Percentiles rank a stretch among this genome's conserved stretches.
phyloP scores from a whole-genome alignment of 305 asterid genomes.

The Fraxinus ornus region DNA sequence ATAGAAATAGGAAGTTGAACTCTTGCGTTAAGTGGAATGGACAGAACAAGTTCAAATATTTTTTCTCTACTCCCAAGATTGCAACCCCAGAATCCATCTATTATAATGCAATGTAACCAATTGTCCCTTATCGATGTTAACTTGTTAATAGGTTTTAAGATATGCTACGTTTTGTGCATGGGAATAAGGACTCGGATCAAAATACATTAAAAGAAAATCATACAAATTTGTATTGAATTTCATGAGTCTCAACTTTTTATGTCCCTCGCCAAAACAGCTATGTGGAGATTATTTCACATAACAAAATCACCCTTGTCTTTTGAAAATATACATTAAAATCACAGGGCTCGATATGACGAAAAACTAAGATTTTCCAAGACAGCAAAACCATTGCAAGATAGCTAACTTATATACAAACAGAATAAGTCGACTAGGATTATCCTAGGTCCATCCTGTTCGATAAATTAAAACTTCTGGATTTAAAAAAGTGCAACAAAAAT shows the following conservation, averaged over 20 bases:
- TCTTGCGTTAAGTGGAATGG: not conserved
- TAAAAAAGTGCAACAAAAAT: not conserved
- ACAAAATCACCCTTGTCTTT: conserved; percentile 1
- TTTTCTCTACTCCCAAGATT: not conserved
- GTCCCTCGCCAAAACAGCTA: conserved; percentile 1
- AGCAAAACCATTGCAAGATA: conserved; percentile 13
- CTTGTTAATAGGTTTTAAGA: not conserved
- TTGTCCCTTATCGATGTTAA: not conserved
- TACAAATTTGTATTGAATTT: not conserved
- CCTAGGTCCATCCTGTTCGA: not conserved
- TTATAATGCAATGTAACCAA: not conserved
- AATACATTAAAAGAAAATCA: not conserved
- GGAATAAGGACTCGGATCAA: not conserved
- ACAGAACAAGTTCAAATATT: not conserved
- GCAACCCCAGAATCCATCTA: not conserved
- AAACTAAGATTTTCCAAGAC: conserved; percentile 3
- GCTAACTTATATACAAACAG: not conserved
- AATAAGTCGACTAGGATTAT: not conserved
- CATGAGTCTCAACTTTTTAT: not conserved
- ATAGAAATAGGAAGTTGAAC: not conserved
- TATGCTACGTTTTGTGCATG: not conserved
- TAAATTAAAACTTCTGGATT: not conserved
- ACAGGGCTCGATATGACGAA: not conserved
- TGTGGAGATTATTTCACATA: not conserved
- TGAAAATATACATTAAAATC: not conserved